Evolutionary conservation across 768 basidiomycete species (phyloP).

Genomic region (Suillus discolor): DNA sequence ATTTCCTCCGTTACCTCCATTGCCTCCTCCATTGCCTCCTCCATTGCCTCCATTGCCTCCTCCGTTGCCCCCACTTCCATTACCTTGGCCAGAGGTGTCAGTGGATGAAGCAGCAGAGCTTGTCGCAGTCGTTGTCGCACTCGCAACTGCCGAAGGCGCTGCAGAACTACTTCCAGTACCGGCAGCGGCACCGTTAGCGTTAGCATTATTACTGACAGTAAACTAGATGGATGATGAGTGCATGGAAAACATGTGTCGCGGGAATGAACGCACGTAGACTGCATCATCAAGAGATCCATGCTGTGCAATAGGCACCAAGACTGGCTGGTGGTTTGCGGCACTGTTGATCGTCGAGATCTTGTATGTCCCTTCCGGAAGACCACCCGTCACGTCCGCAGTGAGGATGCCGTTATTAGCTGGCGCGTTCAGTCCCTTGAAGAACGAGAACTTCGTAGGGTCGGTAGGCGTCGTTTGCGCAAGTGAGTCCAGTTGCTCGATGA

Average conservation of each 20-base stretch:
- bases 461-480: constrained; percentile 48
- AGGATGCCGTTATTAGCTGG: constrained; percentile 51
- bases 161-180: constrained; percentile 11
- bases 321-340: constrained; percentile 60
- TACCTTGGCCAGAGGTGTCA: neutral
- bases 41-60: constrained; percentile 12
- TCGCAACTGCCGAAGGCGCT: neutral
- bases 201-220: constrained; percentile 27
- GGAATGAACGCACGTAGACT: constrained; percentile 50
- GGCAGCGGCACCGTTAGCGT: constrained; percentile 4
- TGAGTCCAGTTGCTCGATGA: constrained; percentile 48
- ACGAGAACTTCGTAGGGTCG: constrained; percentile 54
- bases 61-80: constrained; percentile 11
- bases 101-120: constrained; percentile 8
- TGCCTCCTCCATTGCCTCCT: constrained; percentile 11
- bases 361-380: constrained; percentile 62
- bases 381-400: constrained; percentile 50
- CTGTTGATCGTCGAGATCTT: constrained; percentile 58
- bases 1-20: constrained; percentile 10
- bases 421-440: constrained; percentile 55
- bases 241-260: constrained; percentile 7
- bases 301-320: constrained; percentile 58
- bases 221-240: constrained; percentile 29
- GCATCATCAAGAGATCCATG: constrained; percentile 63
- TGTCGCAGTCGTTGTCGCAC: neutral